These are phyloP conservation scores for Backusella morwellensis DNA, from an alignment of 192 early-diverging fungal species.

Conservation along the genomic window DNA sequence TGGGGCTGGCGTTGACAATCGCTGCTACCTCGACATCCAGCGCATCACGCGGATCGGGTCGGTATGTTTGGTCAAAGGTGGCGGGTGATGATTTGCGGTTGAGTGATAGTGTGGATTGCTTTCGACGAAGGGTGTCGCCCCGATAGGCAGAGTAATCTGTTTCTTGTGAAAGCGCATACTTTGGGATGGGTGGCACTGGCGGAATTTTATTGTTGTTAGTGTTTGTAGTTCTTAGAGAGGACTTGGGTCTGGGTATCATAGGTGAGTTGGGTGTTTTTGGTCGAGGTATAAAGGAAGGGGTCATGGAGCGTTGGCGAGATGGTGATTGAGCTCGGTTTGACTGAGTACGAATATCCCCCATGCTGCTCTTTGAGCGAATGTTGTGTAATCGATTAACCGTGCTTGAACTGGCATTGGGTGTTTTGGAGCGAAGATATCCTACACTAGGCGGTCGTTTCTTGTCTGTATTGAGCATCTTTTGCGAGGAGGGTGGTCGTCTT, in stretches of 20 bases:
- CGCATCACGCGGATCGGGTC: slow-evolving; percentile 39
- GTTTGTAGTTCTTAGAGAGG: not conserved
- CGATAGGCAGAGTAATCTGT: not conserved
- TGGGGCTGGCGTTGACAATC: slow-evolving; percentile 48
- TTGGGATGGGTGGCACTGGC: not conserved
- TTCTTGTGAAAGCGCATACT: not conserved
- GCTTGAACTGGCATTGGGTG: slow-evolving; percentile 10
- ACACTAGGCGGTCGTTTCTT: not conserved
- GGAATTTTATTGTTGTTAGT: not conserved
- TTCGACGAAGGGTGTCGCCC: not conserved
- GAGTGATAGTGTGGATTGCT: not conserved
- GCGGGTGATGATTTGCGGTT: not conserved
- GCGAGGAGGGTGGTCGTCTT: not conserved
- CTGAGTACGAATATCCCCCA: not conserved
- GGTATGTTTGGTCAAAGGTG: slow-evolving; percentile 26
- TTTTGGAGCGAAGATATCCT: slow-evolving; percentile 6
- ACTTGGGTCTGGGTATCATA: slow-evolving; percentile 16
- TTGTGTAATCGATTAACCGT: slow-evolving; percentile 11
- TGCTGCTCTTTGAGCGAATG: slow-evolving; percentile 25
- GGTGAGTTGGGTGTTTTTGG: slow-evolving; percentile 31
- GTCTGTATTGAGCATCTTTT: not conserved
- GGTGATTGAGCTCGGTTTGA: slow-evolving; percentile 6
- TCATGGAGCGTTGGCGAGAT: slow-evolving; percentile 12
- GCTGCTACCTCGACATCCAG: slow-evolving; percentile 54
- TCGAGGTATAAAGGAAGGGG: slow-evolving; percentile 37